These are phyloP conservation scores for Kregervanrija fluxuum DNA, from an alignment of 805 yeast species.

Conservation along the genomic window DNA sequence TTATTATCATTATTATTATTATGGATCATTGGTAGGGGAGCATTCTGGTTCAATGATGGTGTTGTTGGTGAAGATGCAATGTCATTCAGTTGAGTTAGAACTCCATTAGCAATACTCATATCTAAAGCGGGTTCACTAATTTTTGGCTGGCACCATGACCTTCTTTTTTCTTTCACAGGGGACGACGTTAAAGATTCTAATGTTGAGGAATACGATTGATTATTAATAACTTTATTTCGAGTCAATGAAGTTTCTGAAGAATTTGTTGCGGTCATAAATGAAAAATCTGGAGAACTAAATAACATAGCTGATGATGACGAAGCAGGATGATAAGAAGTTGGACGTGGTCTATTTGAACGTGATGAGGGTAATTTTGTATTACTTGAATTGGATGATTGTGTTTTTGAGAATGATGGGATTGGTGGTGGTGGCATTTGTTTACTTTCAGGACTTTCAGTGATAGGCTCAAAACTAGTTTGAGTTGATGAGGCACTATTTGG, in stretches of 20 bases:
- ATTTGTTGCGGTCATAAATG: conserved; percentile 22
- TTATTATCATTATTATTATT: background rate
- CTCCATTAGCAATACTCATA: conserved; percentile 26
- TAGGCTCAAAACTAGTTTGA: conserved; percentile 32
- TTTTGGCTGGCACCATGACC: conserved; percentile 24
- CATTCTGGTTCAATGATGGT: no score
- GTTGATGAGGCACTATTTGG: conserved; percentile 7
- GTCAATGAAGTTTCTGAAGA: conserved; percentile 18
- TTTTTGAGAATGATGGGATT: conserved; percentile 20
- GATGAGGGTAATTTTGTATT: conserved; percentile 15
- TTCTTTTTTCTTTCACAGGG: conserved; percentile 23
- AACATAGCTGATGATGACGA: conserved; percentile 27
- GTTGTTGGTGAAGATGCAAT: conserved; percentile 1
- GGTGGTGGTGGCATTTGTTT: conserved; percentile 18
- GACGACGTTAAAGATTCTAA: conserved; percentile 19
- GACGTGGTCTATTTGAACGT: conserved; percentile 60
- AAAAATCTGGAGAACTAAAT: conserved; percentile 23
- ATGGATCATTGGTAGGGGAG: background rate
- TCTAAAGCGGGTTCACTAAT: conserved; percentile 27
- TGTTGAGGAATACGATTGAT: conserved; percentile 9
- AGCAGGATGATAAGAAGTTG: conserved; percentile 78
- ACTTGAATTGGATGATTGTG: conserved; percentile 31
- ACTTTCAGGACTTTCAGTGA: conserved; percentile 36
- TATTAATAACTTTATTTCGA: conserved; percentile 9
- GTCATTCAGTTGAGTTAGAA: conserved; percentile 16